These are phyloP conservation scores for Wickerhamomyces tratensis DNA, from an alignment of 805 yeast genomes.

Conservation along the genomic window DNA sequence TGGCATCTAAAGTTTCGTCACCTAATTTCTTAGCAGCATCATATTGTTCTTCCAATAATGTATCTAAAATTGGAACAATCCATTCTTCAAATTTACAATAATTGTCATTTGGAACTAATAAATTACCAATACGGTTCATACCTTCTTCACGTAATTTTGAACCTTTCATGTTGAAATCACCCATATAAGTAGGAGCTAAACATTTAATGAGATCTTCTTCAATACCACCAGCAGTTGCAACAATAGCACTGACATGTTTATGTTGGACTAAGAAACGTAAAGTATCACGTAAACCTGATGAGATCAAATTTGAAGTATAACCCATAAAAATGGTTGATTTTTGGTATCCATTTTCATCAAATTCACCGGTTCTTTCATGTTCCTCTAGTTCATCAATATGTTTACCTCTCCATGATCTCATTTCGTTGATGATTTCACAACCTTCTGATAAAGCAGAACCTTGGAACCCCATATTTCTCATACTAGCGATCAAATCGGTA, in stretches of 20 bases:
- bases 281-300: constrained; percentile 91
- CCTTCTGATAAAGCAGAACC: constrained; percentile 81
- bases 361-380: constrained; percentile 62
- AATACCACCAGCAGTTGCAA: constrained; percentile 96
- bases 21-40: constrained; percentile 47
- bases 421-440: constrained; percentile 84
- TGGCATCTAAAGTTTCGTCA: constrained; percentile 48
- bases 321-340: constrained; percentile 92
- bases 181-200: constrained; percentile 91
- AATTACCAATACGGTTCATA: constrained; percentile 94
- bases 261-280: constrained; percentile 83
- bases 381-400: constrained; percentile 61
- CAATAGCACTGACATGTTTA: constrained; percentile 90
- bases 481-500: constrained; percentile 62
- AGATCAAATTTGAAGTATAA: constrained; percentile 90
- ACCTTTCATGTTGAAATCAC: constrained; percentile 83
- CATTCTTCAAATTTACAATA: constrained; percentile 97
- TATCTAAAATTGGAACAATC: constrained; percentile 92
- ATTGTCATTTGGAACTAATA: constrained; percentile 95
- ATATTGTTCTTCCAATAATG: constrained; percentile 83
- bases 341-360: constrained; percentile 70
- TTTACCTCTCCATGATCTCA: constrained; percentile 91
- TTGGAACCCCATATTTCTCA: constrained; percentile 97
- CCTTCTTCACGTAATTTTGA: constrained; percentile 83
- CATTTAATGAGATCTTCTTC: constrained; percentile 97